These are phyloP conservation scores for Cyclospora cayetanensis DNA, from an alignment of 169 alveolate species.

Conservation along the genomic window DNA sequence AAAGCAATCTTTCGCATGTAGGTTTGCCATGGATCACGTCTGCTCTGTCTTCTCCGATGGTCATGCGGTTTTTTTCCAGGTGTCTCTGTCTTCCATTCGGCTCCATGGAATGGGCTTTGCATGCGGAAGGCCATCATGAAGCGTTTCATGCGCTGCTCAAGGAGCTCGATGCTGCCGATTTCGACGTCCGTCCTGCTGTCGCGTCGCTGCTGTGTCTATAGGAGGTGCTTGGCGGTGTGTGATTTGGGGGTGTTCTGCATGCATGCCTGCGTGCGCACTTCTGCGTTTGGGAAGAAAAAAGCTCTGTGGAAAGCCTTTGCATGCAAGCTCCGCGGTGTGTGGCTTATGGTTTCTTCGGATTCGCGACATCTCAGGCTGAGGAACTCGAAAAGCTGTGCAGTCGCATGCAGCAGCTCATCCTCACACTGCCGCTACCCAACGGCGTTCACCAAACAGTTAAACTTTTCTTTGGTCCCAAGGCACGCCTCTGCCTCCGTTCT, in stretches of 20 bases:
- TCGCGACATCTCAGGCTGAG: not conserved
- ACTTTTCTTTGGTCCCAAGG: conserved; percentile 11
- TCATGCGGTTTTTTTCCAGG: too few relatives aligned
- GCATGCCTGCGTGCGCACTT: not conserved
- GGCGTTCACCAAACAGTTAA: not conserved
- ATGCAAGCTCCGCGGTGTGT: too few relatives aligned
- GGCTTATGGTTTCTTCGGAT: too few relatives aligned
- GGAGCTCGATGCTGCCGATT: not conserved
- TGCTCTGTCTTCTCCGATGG: too few relatives aligned
- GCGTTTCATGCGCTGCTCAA: not conserved
- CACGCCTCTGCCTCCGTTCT: conserved; percentile 59
- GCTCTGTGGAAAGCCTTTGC: too few relatives aligned
- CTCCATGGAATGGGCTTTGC: conserved; percentile 36
- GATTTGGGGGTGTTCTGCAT: not conserved
- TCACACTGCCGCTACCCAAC: conserved; percentile 13
- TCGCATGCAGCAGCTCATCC: conserved; percentile 11
- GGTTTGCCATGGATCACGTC: too few relatives aligned
- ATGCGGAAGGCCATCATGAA: not conserved
- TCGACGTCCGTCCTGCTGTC: not conserved
- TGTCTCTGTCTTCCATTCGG: conserved; percentile 50
- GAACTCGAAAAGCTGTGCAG: not conserved
- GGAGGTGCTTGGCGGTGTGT: not conserved
- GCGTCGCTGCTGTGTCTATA: not conserved
- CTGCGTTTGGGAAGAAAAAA: not conserved
- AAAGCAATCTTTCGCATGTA: too few relatives aligned